A percentile compares a stretch with the other conserved stretches of the same genome.
Conservation (phyloP, 2,329 filamentous ascomycete species). For the Hymenoscyphus repandus region DNA sequence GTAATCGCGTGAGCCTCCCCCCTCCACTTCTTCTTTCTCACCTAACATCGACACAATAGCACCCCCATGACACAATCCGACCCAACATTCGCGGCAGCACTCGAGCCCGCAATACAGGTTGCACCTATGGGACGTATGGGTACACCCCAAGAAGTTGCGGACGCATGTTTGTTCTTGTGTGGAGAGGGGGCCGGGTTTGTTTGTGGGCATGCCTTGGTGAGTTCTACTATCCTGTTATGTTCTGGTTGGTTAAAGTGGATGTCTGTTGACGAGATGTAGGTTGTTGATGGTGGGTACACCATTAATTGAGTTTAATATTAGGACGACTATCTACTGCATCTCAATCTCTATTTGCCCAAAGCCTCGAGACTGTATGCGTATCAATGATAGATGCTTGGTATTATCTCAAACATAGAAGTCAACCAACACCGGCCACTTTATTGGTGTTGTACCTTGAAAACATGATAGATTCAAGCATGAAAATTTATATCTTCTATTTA, state of each 20-base stretch:
- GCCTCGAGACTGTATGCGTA: too few relatives aligned
- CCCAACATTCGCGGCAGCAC: conserved; percentile 21
- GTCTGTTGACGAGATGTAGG: conserved; percentile 3
- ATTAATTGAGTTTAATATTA: conserved; percentile 30
- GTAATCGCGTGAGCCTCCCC: conserved; percentile 34
- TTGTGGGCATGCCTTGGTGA: conserved; percentile 38
- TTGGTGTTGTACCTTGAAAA: too few relatives aligned
- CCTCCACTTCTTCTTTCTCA: background rate
- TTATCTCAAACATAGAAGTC: too few relatives aligned
- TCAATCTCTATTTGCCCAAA: too few relatives aligned
- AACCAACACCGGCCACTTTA: too few relatives aligned
- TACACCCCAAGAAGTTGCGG: conserved; percentile 41
- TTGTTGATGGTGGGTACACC: conserved; percentile 40
- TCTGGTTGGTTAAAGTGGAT: background rate
- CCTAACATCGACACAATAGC: too few relatives aligned
- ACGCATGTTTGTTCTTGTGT: conserved; percentile 41
- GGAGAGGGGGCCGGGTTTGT: conserved; percentile 42
- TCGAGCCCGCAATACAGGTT: conserved; percentile 31
- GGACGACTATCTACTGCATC: too few relatives aligned
- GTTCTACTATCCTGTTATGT: background rate
- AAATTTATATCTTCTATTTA: too few relatives aligned
- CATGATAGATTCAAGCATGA: too few relatives aligned
- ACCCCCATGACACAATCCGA: conserved; percentile 40
- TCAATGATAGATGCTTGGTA: too few relatives aligned
- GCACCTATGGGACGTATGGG: conserved; percentile 37